phyloP scores from a whole-genome alignment of 805 yeast species.

The Starmerella apis region DNA sequence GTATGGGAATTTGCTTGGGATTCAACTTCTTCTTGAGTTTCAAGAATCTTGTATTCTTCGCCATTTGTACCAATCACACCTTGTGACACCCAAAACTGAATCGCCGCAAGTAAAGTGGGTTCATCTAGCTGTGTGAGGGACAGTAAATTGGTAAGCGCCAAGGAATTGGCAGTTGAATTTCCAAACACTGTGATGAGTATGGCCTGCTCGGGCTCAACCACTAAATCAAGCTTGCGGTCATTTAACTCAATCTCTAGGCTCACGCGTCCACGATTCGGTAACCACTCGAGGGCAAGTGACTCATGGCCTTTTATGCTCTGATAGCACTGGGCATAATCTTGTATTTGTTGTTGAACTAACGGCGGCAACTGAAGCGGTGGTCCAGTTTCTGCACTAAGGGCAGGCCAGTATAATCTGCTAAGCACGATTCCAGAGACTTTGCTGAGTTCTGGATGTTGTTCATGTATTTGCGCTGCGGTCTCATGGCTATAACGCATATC shows the following conservation, averaged over 20 bases:
- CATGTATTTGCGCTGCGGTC: constrained; percentile 20
- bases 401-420: constrained; percentile 77
- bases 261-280: constrained; percentile 54
- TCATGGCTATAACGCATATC: constrained; percentile 41
- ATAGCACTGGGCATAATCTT: constrained; percentile 39
- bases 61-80: constrained; percentile 42
- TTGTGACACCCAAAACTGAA: constrained; percentile 54
- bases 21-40: constrained; percentile 19
- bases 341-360: constrained; percentile 25
- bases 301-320: constrained; percentile 32
- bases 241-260: constrained; percentile 48
- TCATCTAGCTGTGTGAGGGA: constrained; percentile 37
- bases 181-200: constrained; percentile 38
- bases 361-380: neutral
- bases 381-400: neutral
- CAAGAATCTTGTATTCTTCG: constrained; percentile 37
- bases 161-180: constrained; percentile 16
- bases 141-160: constrained; percentile 33
- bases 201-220: constrained; percentile 63
- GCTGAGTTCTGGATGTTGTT: constrained; percentile 10
- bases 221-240: constrained; percentile 36
- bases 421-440: constrained; percentile 49
- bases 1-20: constrained; percentile 21
- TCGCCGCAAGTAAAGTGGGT: constrained; percentile 34
- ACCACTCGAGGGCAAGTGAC: constrained; percentile 49